Conservation (phyloP, 495 filamentous ascomycete genomes). For the Beverwykella pulmonaria region DNA sequence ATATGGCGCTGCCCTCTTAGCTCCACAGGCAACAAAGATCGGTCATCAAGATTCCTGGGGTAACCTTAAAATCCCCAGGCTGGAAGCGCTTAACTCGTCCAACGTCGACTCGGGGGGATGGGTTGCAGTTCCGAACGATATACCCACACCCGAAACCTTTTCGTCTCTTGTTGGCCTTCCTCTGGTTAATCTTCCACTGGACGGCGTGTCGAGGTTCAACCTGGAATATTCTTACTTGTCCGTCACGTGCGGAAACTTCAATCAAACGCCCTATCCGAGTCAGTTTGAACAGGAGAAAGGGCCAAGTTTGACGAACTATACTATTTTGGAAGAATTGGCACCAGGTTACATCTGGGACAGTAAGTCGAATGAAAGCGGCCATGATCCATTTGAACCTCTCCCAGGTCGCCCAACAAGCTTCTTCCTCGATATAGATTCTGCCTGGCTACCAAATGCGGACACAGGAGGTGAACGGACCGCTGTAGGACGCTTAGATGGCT, state of each 20-base stretch:
- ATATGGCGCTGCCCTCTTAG: slow-evolving; percentile 26
- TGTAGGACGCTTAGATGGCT: slow-evolving; percentile 12
- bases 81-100: slow-evolving; percentile 22
- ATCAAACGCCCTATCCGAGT: slow-evolving; percentile 1
- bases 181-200: slow-evolving; percentile 15
- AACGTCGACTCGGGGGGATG: slow-evolving; percentile 23
- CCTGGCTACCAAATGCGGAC: not conserved
- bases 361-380: not conserved
- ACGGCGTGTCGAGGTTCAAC: slow-evolving; percentile 17
- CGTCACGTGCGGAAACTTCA: slow-evolving; percentile 13
- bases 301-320: not conserved
- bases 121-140: slow-evolving; percentile 13
- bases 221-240: slow-evolving; percentile 30
- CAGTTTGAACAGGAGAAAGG: not conserved
- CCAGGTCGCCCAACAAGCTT: not conserved
- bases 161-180: slow-evolving; percentile 34
- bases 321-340: not conserved
- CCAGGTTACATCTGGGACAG: not conserved
- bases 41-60: slow-evolving; percentile 36
- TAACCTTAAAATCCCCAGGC: slow-evolving; percentile 36
- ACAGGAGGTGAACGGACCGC: not conserved
- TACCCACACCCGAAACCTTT: slow-evolving; percentile 16
- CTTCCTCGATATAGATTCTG: not conserved
- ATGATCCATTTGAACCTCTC: not conserved
- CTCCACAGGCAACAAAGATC: slow-evolving; percentile 18